Evolutionary conservation across 1,284 basidiomycete genomes (phyloP).

Genomic region (Moesziomyces sp.): DNA sequence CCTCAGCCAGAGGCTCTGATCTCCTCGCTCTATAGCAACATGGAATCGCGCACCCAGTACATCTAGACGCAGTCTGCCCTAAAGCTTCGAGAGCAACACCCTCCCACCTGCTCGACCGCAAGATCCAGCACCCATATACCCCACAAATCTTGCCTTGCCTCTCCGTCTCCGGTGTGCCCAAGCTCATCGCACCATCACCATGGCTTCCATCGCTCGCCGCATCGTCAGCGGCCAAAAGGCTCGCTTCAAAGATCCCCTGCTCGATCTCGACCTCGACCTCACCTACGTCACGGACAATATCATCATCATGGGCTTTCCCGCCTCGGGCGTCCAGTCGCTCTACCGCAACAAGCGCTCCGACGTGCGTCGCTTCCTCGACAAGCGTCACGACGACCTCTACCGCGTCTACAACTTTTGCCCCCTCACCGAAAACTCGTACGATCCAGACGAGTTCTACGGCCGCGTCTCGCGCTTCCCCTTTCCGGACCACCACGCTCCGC

Average conservation of each 20-base stretch:
- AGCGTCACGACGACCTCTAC: slow-evolving; percentile 79
- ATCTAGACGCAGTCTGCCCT: no score
- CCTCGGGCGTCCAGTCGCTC: slow-evolving; percentile 79
- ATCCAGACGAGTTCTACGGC: slow-evolving; percentile 69
- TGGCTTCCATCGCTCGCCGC: slow-evolving; percentile 61
- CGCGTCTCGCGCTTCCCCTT: slow-evolving; percentile 86
- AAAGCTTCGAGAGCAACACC: no score
- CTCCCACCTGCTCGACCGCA: not conserved
- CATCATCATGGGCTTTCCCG: slow-evolving; percentile 87
- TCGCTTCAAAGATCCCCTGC: slow-evolving; percentile 77
- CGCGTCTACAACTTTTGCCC: slow-evolving; percentile 83
- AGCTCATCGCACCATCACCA: slow-evolving; percentile 5
- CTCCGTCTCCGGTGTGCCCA: no score
- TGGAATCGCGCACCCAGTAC: no score
- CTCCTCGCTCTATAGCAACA: no score
- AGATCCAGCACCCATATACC: slow-evolving; percentile 1
- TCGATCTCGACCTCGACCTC: slow-evolving; percentile 81
- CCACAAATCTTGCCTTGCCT: not conserved
- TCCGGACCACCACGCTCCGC: slow-evolving; percentile 80
- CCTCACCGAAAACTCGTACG: slow-evolving; percentile 70
- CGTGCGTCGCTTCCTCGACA: slow-evolving; percentile 80
- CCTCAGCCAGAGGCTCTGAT: no score
- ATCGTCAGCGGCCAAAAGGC: slow-evolving; percentile 75
- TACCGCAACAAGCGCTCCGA: slow-evolving; percentile 85
- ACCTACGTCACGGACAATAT: slow-evolving; percentile 78